Percentiles rank a stretch among this genome's conserved stretches.
phyloP scores from a whole-genome alignment of 2,329 filamentous ascomycete species.

The Xylariales sp. region DNA sequence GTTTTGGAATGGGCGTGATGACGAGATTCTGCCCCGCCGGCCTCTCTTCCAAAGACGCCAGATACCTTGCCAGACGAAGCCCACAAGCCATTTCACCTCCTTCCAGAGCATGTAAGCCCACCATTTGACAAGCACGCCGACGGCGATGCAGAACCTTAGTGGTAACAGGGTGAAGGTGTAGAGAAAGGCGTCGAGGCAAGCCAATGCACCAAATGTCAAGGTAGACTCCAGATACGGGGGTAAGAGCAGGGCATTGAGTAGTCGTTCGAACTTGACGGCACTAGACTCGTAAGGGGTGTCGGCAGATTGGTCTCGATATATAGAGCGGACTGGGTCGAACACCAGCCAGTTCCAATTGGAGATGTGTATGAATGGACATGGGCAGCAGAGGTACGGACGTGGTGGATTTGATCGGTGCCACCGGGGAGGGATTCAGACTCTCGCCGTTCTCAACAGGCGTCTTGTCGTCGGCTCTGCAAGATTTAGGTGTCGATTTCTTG shows the following conservation, averaged over 20 bases:
- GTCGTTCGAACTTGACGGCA: slow-evolving; percentile 82
- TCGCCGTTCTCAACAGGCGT: slow-evolving; percentile 2
- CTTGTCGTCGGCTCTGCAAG: slow-evolving; percentile 14
- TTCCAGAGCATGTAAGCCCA: slow-evolving; percentile 69
- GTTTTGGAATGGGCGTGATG: slow-evolving; percentile 16
- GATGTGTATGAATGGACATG: slow-evolving; percentile 61
- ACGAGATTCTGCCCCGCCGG: slow-evolving; percentile 38
- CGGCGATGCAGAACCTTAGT: slow-evolving; percentile 76
- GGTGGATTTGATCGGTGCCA: slow-evolving; percentile 47
- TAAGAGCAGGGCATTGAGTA: slow-evolving; percentile 82
- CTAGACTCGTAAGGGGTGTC: slow-evolving; percentile 84
- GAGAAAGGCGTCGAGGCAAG: slow-evolving; percentile 92
- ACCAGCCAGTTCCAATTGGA: slow-evolving; percentile 60
- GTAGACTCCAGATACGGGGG: slow-evolving; percentile 79
- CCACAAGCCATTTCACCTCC: slow-evolving; percentile 66
- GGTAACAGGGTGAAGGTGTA: slow-evolving; percentile 96
- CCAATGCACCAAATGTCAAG: slow-evolving; percentile 80
- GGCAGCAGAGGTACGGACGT: slow-evolving; percentile 62
- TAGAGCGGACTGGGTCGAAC: slow-evolving; percentile 61
- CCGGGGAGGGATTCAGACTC: slow-evolving; percentile 26
- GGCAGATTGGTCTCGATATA: slow-evolving; percentile 51
- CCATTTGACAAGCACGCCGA: slow-evolving; percentile 72
- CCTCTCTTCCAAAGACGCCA: slow-evolving; percentile 70
- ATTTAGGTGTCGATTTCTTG: slow-evolving; percentile 8
- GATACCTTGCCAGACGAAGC: slow-evolving; percentile 74